These are phyloP conservation scores for Globisporangium iwayamae DNA, from an alignment of 352 stramenopile genomes.

Conservation along the genomic window DNA sequence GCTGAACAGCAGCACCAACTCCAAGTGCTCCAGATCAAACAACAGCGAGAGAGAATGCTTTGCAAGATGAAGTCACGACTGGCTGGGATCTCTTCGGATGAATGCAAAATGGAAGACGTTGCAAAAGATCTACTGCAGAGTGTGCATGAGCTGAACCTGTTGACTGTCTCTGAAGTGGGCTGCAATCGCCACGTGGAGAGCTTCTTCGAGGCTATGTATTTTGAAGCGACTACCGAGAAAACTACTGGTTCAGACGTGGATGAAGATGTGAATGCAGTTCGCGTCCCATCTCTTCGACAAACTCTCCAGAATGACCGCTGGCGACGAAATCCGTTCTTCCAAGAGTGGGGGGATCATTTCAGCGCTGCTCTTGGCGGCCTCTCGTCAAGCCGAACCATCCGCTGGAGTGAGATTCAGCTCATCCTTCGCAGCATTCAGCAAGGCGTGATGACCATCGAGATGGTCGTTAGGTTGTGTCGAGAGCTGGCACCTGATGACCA, in stretches of 20 bases:
- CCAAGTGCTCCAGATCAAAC: not conserved
- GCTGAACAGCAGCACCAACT: not conserved
- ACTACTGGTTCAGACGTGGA: not conserved
- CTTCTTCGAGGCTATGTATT: not conserved
- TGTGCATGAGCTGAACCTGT: not conserved
- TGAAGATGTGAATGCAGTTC: too few species aligned
- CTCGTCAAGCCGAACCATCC: not conserved
- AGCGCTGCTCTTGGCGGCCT: not conserved
- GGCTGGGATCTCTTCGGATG: not conserved
- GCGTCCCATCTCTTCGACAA: not conserved
- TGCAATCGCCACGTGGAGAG: not conserved
- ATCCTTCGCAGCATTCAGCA: not conserved
- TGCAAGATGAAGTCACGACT: not conserved
- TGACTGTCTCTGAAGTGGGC: not conserved
- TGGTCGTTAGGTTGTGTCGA: not conserved
- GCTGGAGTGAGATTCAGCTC: slow-evolving; percentile 7
- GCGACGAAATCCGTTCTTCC: slow-evolving; percentile 7
- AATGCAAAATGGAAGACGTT: not conserved
- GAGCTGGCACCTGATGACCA: not conserved
- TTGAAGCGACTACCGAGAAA: not conserved
- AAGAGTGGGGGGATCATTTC: not conserved
- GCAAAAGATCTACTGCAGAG: slow-evolving; percentile 3
- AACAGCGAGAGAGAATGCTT: not conserved
- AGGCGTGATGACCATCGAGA: not conserved
- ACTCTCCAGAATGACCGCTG: not conserved